A percentile compares a stretch with the other conserved stretches of the same genome.
Evolutionary conservation across 768 basidiomycete genomes (phyloP).

Genomic region (Cystofilobasidium bisporidii): DNA sequence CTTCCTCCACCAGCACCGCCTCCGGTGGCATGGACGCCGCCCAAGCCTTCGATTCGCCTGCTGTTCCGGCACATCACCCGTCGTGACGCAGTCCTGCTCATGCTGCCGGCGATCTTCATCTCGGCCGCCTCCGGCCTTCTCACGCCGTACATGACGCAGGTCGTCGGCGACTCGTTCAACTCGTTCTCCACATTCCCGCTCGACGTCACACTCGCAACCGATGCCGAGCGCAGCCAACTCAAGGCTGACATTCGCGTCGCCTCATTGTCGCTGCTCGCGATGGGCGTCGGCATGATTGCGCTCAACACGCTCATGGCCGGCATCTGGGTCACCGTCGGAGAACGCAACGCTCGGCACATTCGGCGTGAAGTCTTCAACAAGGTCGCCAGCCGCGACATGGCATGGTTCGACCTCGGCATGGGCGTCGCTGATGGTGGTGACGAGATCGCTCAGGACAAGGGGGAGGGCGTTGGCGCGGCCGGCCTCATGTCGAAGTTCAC

Average conservation of each 20-base stretch:
- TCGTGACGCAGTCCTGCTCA: slow-evolving; percentile 50
- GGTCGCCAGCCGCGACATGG: slow-evolving; percentile 61
- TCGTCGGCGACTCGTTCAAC: slow-evolving; percentile 68
- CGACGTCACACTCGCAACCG: slow-evolving; percentile 29
- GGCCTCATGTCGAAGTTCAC: slow-evolving; percentile 90
- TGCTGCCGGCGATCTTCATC: slow-evolving; percentile 56
- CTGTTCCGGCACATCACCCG: slow-evolving; percentile 59
- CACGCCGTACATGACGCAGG: slow-evolving; percentile 75
- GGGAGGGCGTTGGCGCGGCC: slow-evolving; percentile 57
- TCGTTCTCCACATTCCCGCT: slow-evolving; percentile 56
- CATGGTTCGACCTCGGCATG: slow-evolving; percentile 84
- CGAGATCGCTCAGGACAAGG: slow-evolving; percentile 40
- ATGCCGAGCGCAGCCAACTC: slow-evolving; percentile 32
- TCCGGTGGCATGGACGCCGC: slow-evolving; percentile 33
- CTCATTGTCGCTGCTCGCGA: slow-evolving; percentile 36
- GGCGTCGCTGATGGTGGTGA: slow-evolving; percentile 37
- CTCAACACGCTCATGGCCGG: slow-evolving; percentile 65
- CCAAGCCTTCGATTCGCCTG: slow-evolving; percentile 51
- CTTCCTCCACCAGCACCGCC: neutral
- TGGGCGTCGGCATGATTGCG: slow-evolving; percentile 43
- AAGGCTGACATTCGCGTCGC: slow-evolving; percentile 31
- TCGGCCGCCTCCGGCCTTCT: slow-evolving; percentile 60
- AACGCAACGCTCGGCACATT: slow-evolving; percentile 61
- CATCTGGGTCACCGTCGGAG: slow-evolving; percentile 82
- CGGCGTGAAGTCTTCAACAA: slow-evolving; percentile 59